Conservation (phyloP, 106 monocot species). For the Gastrodia elata region DNA sequence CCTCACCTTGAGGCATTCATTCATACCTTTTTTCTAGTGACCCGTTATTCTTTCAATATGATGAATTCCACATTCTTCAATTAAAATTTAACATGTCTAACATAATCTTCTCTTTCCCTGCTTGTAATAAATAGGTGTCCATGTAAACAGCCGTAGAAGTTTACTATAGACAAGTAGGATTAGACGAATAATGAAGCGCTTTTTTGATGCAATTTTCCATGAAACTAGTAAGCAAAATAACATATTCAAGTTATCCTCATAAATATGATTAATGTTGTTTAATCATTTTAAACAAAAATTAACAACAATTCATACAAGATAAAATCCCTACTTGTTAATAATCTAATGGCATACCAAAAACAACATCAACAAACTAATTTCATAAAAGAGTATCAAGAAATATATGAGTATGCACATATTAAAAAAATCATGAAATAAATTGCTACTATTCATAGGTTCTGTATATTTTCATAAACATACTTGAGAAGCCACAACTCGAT, state of each 20-base stretch:
- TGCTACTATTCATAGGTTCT: background rate
- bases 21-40: background rate
- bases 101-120: background rate
- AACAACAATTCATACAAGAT: background rate
- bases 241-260: background rate
- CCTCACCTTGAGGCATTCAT: background rate
- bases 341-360: background rate
- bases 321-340: background rate
- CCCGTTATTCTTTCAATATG: background rate
- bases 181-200: background rate
- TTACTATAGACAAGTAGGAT: background rate
- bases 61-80: background rate
- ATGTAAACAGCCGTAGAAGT: background rate
- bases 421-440: background rate
- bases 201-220: background rate
- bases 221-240: background rate
- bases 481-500: constrained; percentile 87
- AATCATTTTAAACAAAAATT: background rate
- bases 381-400: background rate
- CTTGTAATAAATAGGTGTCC: background rate
- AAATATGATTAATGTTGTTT: background rate
- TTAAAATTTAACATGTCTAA: background rate
- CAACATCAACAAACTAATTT: background rate
- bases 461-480: constrained; percentile 33
- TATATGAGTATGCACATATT: background rate